Evolutionary conservation across 176 grass and related monocot genomes (phyloP), one percentile per base, ranked within the genome.

Genomic region (Bothriochloa decipiens): DNA sequence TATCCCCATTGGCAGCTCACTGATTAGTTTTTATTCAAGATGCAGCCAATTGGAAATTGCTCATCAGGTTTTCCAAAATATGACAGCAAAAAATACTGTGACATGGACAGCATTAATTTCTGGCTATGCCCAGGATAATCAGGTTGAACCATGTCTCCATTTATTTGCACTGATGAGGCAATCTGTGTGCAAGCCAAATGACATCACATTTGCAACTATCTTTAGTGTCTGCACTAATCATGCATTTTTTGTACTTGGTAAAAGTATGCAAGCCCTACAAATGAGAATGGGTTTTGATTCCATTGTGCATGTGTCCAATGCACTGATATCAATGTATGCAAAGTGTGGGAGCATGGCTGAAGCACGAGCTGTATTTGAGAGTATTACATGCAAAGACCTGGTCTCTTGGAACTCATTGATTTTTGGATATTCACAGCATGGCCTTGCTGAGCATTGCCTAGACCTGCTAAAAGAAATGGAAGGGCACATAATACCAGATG

Each of bases 41-140:
- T 70, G 75, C 6, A 41, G 78, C 15, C 68, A 46, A 32, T 76
- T 91, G 60, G 74, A 66, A 66, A 80, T 53, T 91, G 87, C 89
- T 62, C 67, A 26, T 72, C 61, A 5, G 60, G 65, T 83, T 91
- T 91, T 91, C 69, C 77, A 86, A 40, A 61, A 63, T 55, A 91
- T 89, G 87, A 71, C 81, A 70, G 7, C 29, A 15, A 91, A 75
- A 82, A 94, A 85, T 70, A 91, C 85, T 9, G 87, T 94, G 27
- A 85, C 84, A 13, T 91, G 89, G 87, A 91, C 92, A 76, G 73
- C 89, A 72, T 67, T 94, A 12, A 87, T 94, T 89, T 88, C 92
- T 82, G 84, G 89, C 42, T 94, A 86, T 39, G 82, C 79, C 8
- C 85, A 88, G 68, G 45, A 86, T 70, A 83, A 70, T 64, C 62